Evolutionary conservation across 2,329 filamentous ascomycete genomes (phyloP).

Genomic region (Aspergillus amoenus): DNA sequence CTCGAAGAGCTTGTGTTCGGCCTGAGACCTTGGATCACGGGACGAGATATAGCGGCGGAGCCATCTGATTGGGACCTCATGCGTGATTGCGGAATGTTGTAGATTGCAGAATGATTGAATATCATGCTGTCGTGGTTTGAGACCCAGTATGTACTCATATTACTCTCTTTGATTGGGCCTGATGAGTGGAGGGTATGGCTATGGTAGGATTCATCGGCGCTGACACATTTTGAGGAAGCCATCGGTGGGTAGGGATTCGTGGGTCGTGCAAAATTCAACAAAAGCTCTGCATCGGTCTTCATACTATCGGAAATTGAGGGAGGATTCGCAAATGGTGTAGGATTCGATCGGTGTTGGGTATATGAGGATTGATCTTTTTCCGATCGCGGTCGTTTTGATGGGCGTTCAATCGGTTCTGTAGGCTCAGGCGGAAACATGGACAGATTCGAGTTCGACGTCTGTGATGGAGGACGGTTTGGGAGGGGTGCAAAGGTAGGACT

Average conservation of each 20-base stretch:
- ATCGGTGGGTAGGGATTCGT: constrained; percentile 31
- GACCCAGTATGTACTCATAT: constrained; percentile 16
- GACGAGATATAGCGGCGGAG: constrained; percentile 39
- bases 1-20: constrained; percentile 41
- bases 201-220: constrained; percentile 32
- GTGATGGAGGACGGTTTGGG: constrained; percentile 32
- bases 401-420: constrained; percentile 44
- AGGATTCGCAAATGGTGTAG: constrained; percentile 31
- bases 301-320: constrained; percentile 39
- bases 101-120: constrained; percentile 16
- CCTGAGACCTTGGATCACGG: constrained; percentile 34
- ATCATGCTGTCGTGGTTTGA: constrained; percentile 19
- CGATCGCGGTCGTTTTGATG: constrained; percentile 61
- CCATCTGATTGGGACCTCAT: constrained; percentile 45
- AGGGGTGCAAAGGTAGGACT: constrained; percentile 45
- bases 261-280: constrained; percentile 46
- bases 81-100: constrained; percentile 32
- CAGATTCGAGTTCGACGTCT: constrained; percentile 23
- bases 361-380: constrained; percentile 52
- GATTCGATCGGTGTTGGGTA: constrained; percentile 28
- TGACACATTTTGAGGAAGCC: constrained; percentile 28
- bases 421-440: constrained; percentile 31
- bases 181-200: constrained; percentile 23
- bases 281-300: constrained; percentile 49
- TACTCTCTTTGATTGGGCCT: constrained; percentile 23